phyloP scores from a whole-genome alignment of 2,329 filamentous ascomycete species.

The Didymella sp. region DNA sequence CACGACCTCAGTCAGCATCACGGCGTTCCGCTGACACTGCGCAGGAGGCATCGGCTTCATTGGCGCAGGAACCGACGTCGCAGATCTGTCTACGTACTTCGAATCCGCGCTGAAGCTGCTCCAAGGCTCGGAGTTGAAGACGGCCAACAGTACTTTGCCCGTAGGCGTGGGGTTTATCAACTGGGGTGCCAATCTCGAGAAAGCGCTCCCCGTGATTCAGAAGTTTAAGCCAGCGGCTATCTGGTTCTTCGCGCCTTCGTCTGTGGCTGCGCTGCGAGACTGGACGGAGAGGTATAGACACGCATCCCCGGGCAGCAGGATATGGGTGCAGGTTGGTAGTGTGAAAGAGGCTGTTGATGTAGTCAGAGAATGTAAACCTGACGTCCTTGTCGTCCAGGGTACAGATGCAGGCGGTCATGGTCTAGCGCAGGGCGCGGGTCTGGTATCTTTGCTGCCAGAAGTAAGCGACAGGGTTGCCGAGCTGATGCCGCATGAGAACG shows the following conservation, averaged over 20 bases:
- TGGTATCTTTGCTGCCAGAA: slow-evolving; percentile 66
- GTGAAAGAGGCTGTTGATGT: slow-evolving; percentile 63
- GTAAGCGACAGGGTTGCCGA: slow-evolving; percentile 56
- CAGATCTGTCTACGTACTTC: slow-evolving; percentile 44
- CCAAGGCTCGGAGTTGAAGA: slow-evolving; percentile 12
- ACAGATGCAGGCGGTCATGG: slow-evolving; percentile 71
- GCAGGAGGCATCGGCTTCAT: slow-evolving; percentile 58
- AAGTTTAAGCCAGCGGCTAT: slow-evolving; percentile 64
- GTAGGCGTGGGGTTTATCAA: slow-evolving; percentile 69
- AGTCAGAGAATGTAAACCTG: slow-evolving; percentile 56
- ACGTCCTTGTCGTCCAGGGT: slow-evolving; percentile 69
- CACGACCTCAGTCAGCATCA: neutral
- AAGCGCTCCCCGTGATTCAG: slow-evolving; percentile 59
- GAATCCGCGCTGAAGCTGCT: slow-evolving; percentile 32
- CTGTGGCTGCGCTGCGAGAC: slow-evolving; percentile 45
- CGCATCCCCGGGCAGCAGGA: slow-evolving; percentile 50
- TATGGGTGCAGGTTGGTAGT: slow-evolving; percentile 69
- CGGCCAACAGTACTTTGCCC: slow-evolving; percentile 46
- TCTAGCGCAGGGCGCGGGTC: slow-evolving; percentile 61
- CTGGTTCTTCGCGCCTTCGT: slow-evolving; percentile 70
- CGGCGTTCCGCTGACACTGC: neutral
- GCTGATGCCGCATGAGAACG: slow-evolving; percentile 20
- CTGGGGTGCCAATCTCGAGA: slow-evolving; percentile 55
- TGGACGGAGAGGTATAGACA: slow-evolving; percentile 45
- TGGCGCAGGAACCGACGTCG: slow-evolving; percentile 53